Evolutionary conservation across 768 basidiomycete genomes (phyloP), one percentile per base, ranked within the genome.

Genomic region (Hygrophoropsis aurantiaca): DNA sequence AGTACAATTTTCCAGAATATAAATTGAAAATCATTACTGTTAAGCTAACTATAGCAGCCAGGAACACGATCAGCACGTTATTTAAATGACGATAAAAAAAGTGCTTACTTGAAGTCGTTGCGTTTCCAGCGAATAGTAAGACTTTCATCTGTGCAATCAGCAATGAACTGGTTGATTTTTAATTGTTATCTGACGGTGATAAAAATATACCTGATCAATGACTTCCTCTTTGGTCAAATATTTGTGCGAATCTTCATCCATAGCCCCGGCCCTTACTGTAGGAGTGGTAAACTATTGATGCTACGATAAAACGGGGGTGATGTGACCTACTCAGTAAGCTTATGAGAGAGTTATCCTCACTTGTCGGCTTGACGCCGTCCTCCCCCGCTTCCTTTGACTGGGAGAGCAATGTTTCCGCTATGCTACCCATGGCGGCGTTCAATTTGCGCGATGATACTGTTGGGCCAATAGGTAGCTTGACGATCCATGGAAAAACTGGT

Each of bases 61-160:
- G 35, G n/a, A 8, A 13, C 20, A 40, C 26, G 16, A 20, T n/a
- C 24, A 38, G 20, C 13, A 19, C 3, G 18, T 36, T 3, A 34
- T 39, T 24, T 10, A 44, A 11, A 16, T 11, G 24, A 16, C 5
- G 36, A 41, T 23, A 16, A 35, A 36, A 7, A 24, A 15, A 49
- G n/a, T n/a, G n/a, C 55, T 15, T 44, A 57, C 62, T 50, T 3
- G 62, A 59, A 2, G 79, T 81, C 4, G 79, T 80, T 60, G 80
- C 79, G 44, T 81, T 81, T 30, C 78, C 78, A 65, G 54, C 41
- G n/a, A 53, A 24, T 30, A 74, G 58, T 9, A 74, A 57, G 7
- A 68, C 58, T 44, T 72, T 74, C 58, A 68, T 61, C 64, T 64
- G 40, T 3, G 75, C 47, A 24, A 67, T 53, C 55, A 2, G 59